Evolutionary conservation across 148 eudicot species (phyloP).

Genomic region (Cornus controversa): DNA sequence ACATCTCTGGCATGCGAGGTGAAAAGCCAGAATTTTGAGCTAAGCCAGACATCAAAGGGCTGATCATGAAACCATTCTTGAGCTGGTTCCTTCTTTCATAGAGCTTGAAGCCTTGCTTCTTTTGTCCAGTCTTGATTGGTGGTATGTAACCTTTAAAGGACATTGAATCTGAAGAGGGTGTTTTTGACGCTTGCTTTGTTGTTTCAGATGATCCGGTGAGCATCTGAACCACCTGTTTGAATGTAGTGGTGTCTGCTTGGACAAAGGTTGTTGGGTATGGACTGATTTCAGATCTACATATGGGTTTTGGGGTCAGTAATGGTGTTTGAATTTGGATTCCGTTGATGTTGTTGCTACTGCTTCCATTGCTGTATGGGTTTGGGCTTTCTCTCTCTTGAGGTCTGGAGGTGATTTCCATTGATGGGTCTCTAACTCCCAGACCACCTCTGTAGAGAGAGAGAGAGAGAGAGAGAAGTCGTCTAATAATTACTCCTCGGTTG

Average conservation of each 20-base stretch:
- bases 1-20: constrained; percentile 42
- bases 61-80: constrained; percentile 58
- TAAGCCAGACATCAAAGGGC: constrained; percentile 29
- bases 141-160: constrained; percentile 41
- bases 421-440: neutral
- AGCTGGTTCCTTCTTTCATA: constrained; percentile 73
- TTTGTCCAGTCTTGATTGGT: constrained; percentile 46
- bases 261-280: constrained; percentile 86
- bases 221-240: constrained; percentile 90
- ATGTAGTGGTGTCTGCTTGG: constrained; percentile 69
- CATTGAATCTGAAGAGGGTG: constrained; percentile 9
- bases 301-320: constrained; percentile 41
- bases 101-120: constrained; percentile 67
- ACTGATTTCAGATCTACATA: constrained; percentile 63
- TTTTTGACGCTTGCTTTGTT: constrained; percentile 19
- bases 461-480: constrained; percentile 6
- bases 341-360: constrained; percentile 21
- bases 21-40: constrained; percentile 33
- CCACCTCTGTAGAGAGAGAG: constrained; percentile 14
- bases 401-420: constrained; percentile 59
- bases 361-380: constrained; percentile 33
- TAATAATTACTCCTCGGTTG: too few species aligned
- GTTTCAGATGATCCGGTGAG: constrained; percentile 72
- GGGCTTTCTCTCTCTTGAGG: constrained; percentile 39
- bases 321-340: constrained; percentile 29